Conservation (phyloP, 306 rosid species). For the Quercus gilva region DNA sequence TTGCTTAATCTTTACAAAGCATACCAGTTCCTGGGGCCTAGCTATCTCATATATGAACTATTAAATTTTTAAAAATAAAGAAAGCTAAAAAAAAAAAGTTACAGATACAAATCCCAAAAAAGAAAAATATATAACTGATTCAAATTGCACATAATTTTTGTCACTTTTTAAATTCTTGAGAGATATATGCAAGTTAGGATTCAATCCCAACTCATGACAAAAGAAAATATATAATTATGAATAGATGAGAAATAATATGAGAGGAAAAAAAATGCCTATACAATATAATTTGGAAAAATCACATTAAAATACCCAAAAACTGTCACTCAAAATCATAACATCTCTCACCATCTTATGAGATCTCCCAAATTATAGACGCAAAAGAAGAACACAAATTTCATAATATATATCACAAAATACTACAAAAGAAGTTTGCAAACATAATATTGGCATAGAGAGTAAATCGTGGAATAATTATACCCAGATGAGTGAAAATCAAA, state of each 20-base stretch:
- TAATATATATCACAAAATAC: neutral
- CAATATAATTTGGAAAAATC: too few species aligned
- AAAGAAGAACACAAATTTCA: neutral
- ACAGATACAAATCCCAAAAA: too few species aligned
- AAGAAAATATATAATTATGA: neutral
- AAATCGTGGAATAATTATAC: neutral
- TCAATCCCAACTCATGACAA: neutral
- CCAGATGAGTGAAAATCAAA: too few species aligned
- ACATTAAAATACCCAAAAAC: too few species aligned
- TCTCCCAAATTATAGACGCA: too few species aligned
- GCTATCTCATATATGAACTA: too few species aligned
- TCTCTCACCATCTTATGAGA: too few species aligned
- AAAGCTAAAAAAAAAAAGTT: too few species aligned
- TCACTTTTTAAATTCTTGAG: neutral
- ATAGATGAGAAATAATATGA: neutral
- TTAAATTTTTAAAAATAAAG: too few species aligned
- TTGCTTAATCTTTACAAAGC: neutral
- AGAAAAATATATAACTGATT: neutral
- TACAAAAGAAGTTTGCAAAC: neutral
- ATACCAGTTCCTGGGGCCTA: too few species aligned
- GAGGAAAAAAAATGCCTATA: too few species aligned
- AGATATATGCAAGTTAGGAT: neutral
- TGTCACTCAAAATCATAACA: neutral
- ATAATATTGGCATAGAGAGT: neutral
- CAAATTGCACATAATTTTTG: neutral